Evolutionary conservation across 2,329 filamentous ascomycete species (phyloP).

Genomic region (Helotiales sp.): DNA sequence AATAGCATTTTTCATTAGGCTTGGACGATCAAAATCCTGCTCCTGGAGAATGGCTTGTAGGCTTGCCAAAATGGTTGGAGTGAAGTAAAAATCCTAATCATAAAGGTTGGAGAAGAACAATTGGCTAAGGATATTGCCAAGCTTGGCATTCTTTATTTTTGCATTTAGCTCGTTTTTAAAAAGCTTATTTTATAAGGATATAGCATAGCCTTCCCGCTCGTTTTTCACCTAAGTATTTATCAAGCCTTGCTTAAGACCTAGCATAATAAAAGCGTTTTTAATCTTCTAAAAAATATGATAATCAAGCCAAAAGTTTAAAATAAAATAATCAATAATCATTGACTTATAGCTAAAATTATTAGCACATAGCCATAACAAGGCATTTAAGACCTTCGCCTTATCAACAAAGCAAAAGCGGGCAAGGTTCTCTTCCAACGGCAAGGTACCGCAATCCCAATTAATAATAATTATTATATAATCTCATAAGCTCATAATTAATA

Average conservation of each 20-base stretch:
- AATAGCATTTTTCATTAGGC: neutral
- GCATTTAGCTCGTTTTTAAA: too few relatives aligned
- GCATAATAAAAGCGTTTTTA: slow-evolving; percentile 21
- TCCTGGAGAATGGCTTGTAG: slow-evolving; percentile 14
- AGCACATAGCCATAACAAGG: slow-evolving; percentile 23
- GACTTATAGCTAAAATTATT: slow-evolving; percentile 23
- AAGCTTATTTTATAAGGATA: slow-evolving; percentile 10
- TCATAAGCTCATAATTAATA: too few relatives aligned
- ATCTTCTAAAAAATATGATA: slow-evolving; percentile 24
- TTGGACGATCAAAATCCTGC: neutral
- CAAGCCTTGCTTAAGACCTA: slow-evolving; percentile 17
- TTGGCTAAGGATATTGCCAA: slow-evolving; percentile 17
- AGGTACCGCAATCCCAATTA: too few relatives aligned
- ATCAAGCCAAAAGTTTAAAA: slow-evolving; percentile 24
- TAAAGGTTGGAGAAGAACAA: slow-evolving; percentile 26
- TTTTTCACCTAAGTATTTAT: slow-evolving; percentile 13
- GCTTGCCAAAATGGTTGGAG: slow-evolving; percentile 18
- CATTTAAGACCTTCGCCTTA: slow-evolving; percentile 9
- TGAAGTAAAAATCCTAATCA: slow-evolving; percentile 23
- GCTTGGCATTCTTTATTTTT: slow-evolving; percentile 21
- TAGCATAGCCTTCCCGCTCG: too few relatives aligned
- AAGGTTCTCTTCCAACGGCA: too few relatives aligned
- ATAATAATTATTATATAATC: too few relatives aligned
- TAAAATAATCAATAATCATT: slow-evolving; percentile 20
- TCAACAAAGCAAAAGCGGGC: too few relatives aligned